phyloP scores from a whole-genome alignment of 306 rosid genomes.

The Ceratonia siliqua region DNA sequence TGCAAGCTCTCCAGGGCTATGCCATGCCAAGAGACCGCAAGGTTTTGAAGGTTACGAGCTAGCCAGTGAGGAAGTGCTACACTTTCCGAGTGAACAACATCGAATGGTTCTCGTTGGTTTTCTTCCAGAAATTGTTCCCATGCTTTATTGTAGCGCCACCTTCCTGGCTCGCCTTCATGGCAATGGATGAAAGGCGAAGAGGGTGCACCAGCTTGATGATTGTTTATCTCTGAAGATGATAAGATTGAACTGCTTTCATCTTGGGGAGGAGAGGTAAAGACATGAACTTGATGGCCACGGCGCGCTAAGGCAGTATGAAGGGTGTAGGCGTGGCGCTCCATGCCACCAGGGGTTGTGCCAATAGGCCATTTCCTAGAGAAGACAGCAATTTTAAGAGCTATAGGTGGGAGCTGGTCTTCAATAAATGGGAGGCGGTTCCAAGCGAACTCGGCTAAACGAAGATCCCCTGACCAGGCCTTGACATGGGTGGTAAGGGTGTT shows the following conservation, averaged over 20 bases:
- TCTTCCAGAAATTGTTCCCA: conserved; percentile 79
- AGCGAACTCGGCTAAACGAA: conserved; percentile 64
- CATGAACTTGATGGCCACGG: conserved; percentile 83
- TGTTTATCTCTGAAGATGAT: conserved; percentile 14
- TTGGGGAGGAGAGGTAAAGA: conserved; percentile 76
- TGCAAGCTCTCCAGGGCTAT: conserved; percentile 90
- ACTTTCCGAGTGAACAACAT: conserved; percentile 93
- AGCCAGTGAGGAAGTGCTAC: conserved; percentile 89
- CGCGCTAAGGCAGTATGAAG: conserved; percentile 77
- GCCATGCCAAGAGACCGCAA: conserved; percentile 97
- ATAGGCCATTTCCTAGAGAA: conserved; percentile 96
- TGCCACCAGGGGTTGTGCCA: conserved; percentile 84
- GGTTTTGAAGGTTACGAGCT: conserved; percentile 66
- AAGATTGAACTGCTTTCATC: conserved; percentile 26
- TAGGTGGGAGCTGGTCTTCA: conserved; percentile 38
- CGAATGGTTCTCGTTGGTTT: conserved; percentile 54
- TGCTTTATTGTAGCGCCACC: conserved; percentile 92
- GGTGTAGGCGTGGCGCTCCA: conserved; percentile 95
- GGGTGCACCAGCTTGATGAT: conserved; percentile 32
- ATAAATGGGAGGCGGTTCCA: conserved; percentile 77
- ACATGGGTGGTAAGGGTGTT: conserved; percentile 38
- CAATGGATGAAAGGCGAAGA: conserved; percentile 66
- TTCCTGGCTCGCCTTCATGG: conserved; percentile 87
- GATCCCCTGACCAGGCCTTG: conserved; percentile 78
- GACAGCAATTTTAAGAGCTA: conserved; percentile 72